A percentile compares a stretch with the other conserved stretches of the same genome.
Conservation (phyloP, 495 filamentous ascomycete genomes). For the Penicillium cataractarum region DNA sequence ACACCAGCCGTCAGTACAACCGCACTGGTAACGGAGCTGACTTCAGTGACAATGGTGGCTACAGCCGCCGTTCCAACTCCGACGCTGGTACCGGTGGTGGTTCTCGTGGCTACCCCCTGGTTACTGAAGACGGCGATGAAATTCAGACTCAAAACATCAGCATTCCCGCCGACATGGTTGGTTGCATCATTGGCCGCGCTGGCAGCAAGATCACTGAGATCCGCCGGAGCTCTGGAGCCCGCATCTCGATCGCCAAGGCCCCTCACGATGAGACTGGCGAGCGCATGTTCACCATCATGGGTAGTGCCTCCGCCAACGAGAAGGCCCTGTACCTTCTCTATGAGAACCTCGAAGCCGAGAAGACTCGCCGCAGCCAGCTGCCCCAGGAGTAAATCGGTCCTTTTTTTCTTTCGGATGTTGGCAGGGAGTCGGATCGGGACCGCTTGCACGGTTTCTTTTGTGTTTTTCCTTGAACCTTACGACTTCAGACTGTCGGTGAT, state of each 20-base stretch:
- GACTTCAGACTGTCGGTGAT: constrained; percentile 44
- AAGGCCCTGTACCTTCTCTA: constrained; percentile 94
- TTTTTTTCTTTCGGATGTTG: constrained; percentile 8
- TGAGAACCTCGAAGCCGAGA: constrained; percentile 98
- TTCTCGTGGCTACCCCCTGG: constrained; percentile 69
- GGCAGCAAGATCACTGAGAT: constrained; percentile 99
- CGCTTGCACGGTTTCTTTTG: constrained; percentile 26
- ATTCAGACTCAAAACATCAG: constrained; percentile 99
- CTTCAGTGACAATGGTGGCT: constrained; percentile 82
- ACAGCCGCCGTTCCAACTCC: constrained; percentile 77
- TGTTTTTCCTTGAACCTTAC: constrained; percentile 36
- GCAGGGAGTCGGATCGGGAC: constrained; percentile 24
- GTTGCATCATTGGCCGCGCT: constrained; percentile 94
- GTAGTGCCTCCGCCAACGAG: constrained; percentile 87
- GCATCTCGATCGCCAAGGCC: constrained; percentile 97
- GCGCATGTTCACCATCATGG: constrained; percentile 99
- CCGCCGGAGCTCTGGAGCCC: constrained; percentile 89
- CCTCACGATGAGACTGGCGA: constrained; percentile 97
- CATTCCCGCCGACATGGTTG: constrained; percentile 99
- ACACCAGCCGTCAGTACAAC: constrained; percentile 75
- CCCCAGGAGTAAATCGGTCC: constrained; percentile 62
- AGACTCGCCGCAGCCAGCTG: constrained; percentile 87
- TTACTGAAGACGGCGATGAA: constrained; percentile 95
- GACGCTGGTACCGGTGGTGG: constrained; percentile 58
- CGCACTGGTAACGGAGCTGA: constrained; percentile 96